Conservation (phyloP, 2,329 filamentous ascomycete species). For the Pyrenophora teres region DNA sequence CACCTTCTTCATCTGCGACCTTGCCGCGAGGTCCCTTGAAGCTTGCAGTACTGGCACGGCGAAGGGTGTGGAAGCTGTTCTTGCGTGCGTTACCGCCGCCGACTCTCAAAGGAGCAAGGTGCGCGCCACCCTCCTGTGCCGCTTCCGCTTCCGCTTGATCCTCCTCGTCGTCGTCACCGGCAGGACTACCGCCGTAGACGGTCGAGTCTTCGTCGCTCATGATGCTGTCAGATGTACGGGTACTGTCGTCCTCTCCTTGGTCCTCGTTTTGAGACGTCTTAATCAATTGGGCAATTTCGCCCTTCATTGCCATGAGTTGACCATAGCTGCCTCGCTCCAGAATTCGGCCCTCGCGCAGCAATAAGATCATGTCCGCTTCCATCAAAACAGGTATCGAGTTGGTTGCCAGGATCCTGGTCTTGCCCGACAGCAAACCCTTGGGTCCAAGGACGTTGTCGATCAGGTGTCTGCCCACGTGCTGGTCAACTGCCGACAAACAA, state of each 20-base stretch:
- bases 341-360: constrained; percentile 82
- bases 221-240: constrained; percentile 55
- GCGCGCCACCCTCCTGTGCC: constrained; percentile 69
- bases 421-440: constrained; percentile 78
- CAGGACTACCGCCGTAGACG: constrained; percentile 57
- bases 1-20: constrained; percentile 80
- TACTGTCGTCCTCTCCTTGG: constrained; percentile 49
- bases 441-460: constrained; percentile 92
- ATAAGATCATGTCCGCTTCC: constrained; percentile 85
- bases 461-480: constrained; percentile 92
- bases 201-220: constrained; percentile 73
- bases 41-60: constrained; percentile 88
- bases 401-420: constrained; percentile 91
- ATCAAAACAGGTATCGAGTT: constrained; percentile 91
- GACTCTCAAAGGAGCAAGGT: constrained; percentile 74
- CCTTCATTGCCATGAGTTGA: constrained; percentile 91
- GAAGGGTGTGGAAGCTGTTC: constrained; percentile 75
- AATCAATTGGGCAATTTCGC: constrained; percentile 82
- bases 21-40: constrained; percentile 87
- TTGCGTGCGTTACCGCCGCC: constrained; percentile 63
- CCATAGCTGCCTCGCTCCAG: constrained; percentile 88
- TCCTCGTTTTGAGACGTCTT: constrained; percentile 69
- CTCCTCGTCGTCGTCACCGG: constrained; percentile 56
- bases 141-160: constrained; percentile 61
- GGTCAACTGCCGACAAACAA: constrained; percentile 94